Conservation (phyloP, 805 yeast species). For the Schwanniomyces polymorphus region DNA sequence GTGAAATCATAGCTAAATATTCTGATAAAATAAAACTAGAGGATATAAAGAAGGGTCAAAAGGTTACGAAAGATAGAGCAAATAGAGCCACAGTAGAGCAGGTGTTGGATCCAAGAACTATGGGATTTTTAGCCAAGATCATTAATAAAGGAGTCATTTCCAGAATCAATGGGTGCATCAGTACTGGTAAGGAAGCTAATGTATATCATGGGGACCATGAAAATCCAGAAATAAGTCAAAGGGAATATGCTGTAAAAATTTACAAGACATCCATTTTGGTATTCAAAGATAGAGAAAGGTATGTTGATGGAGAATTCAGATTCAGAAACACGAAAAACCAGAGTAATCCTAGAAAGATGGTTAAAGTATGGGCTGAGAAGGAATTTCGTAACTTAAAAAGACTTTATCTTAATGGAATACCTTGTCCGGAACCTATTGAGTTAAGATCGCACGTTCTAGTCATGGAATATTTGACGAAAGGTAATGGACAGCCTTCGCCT, state of each 20-base stretch:
- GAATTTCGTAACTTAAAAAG: slow-evolving; percentile 92
- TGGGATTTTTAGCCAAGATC: slow-evolving; percentile 76
- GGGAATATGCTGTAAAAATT: slow-evolving; percentile 85
- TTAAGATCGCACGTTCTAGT: slow-evolving; percentile 87
- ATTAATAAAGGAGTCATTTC: slow-evolving; percentile 82
- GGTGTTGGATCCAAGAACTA: slow-evolving; percentile 92
- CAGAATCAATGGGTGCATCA: slow-evolving; percentile 86
- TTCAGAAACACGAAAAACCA: slow-evolving; percentile 82
- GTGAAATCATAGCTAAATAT: slow-evolving; percentile 57
- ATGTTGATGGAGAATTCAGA: slow-evolving; percentile 94
- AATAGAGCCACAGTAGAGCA: slow-evolving; percentile 97
- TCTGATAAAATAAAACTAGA: slow-evolving; percentile 66
- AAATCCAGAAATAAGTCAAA: slow-evolving; percentile 29
- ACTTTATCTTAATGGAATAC: slow-evolving; percentile 72
- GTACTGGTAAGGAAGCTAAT: slow-evolving; percentile 99
- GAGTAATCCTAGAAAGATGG: slow-evolving; percentile 96
- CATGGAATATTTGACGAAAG: slow-evolving; percentile 84
- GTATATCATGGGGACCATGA: slow-evolving; percentile 80
- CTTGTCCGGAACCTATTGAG: slow-evolving; percentile 92
- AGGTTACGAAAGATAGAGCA: slow-evolving; percentile 75
- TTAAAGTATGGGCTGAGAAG: slow-evolving; percentile 97
- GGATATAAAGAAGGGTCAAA: slow-evolving; percentile 55
- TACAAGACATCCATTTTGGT: slow-evolving; percentile 95
- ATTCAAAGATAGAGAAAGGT: slow-evolving; percentile 95
- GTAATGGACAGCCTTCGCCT: slow-evolving; percentile 90